Conservation (phyloP, 176 grass and related monocot species). For the Zea mays region DNA sequence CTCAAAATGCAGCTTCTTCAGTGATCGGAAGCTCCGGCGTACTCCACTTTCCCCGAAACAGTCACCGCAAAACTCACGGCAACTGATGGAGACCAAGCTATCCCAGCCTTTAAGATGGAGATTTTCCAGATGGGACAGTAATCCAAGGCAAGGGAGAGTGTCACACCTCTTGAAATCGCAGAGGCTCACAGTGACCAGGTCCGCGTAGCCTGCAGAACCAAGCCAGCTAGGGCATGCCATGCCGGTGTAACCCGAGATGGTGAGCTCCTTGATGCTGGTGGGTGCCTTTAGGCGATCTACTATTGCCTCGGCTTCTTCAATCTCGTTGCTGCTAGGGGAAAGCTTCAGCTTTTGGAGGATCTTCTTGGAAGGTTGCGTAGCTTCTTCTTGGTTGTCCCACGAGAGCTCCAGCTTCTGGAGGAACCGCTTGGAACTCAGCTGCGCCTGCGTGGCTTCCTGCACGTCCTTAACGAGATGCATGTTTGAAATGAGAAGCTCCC, state of each 20-base stretch:
- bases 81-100: constrained; percentile 21
- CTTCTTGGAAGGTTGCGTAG: not conserved
- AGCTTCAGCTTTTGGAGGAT: constrained; percentile 34
- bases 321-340: not conserved
- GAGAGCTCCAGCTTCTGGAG: constrained; percentile 44
- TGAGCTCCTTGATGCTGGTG: constrained; percentile 32
- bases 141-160: constrained; percentile 27
- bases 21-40: constrained; percentile 13
- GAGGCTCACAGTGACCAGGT: constrained; percentile 18
- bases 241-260: constrained; percentile 30
- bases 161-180: constrained; percentile 20
- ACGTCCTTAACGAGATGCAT: constrained; percentile 34
- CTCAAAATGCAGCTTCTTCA: constrained; percentile 54
- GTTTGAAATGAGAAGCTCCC: constrained; percentile 49
- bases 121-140: constrained; percentile 25
- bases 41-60: not conserved
- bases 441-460: constrained; percentile 31
- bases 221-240: constrained; percentile 35
- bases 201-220: not conserved
- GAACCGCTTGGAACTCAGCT: constrained; percentile 29
- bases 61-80: constrained; percentile 14
- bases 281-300: not conserved
- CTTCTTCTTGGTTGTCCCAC: constrained; percentile 22
- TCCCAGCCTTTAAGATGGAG: constrained; percentile 41
- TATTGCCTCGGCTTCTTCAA: constrained; percentile 5